Conservation (phyloP, 2,329 filamentous ascomycete species). For the Zopfia rhizophila region DNA sequence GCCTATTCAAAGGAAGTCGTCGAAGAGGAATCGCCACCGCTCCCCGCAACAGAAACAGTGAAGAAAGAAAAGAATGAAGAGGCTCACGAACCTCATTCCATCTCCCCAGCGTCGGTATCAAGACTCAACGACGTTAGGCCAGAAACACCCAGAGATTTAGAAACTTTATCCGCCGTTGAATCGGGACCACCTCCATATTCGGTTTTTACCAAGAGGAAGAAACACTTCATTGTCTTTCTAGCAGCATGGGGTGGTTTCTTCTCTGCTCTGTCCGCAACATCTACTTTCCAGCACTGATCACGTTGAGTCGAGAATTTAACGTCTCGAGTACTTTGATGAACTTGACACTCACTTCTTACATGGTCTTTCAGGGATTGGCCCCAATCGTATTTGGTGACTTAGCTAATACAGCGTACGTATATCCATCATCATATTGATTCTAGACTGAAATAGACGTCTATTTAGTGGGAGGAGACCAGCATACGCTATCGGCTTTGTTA, state of each 20-base stretch:
- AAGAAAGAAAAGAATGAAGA: conserved; percentile 7
- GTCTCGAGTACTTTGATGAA: conserved; percentile 52
- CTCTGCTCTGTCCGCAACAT: conserved; percentile 59
- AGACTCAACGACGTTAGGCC: conserved; percentile 1
- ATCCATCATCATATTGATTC: too few relatives aligned
- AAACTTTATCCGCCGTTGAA: conserved; percentile 22
- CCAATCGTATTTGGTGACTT: conserved; percentile 56
- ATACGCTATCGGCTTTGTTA: conserved; percentile 57
- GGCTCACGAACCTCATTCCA: not conserved
- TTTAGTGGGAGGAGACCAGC: conserved; percentile 57
- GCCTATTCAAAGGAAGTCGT: too few relatives aligned
- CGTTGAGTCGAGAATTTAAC: conserved; percentile 52
- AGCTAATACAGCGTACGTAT: conserved; percentile 43
- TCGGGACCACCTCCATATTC: conserved; percentile 29
- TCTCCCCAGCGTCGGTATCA: conserved; percentile 13
- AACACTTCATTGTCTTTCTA: conserved; percentile 23
- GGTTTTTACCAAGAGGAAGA: conserved; percentile 29
- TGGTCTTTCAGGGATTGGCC: conserved; percentile 58
- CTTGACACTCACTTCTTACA: conserved; percentile 58
- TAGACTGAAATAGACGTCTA: not conserved
- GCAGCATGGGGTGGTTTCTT: conserved; percentile 31
- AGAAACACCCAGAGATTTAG: conserved; percentile 19
- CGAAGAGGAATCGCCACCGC: too few relatives aligned
- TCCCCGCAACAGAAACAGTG: not conserved
- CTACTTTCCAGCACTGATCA: conserved; percentile 58